Evolutionary conservation across 1,139 yeast species (phyloP).

Genomic region (Pichia sp.): DNA sequence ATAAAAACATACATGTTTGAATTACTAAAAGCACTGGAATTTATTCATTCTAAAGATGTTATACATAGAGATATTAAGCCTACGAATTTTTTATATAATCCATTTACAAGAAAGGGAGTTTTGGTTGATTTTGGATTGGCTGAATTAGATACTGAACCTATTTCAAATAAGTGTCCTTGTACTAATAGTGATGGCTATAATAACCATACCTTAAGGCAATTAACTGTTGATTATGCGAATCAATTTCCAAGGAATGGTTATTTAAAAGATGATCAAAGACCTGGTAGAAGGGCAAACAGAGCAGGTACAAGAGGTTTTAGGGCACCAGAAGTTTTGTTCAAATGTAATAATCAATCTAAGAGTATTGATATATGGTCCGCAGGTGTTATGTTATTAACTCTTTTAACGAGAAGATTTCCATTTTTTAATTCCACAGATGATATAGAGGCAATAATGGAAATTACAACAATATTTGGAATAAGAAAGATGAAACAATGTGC

Average conservation of each 20-base stretch:
- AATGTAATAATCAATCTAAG: conserved; percentile 78
- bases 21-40: conserved; percentile 66
- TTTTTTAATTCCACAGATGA: conserved; percentile 89
- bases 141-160: conserved; percentile 35
- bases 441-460: conserved; percentile 81
- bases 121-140: conserved; percentile 92
- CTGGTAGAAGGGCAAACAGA: conserved; percentile 89
- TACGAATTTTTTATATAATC: conserved; percentile 78
- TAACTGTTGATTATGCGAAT: conserved; percentile 8
- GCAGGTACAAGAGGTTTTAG: conserved; percentile 98
- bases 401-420: conserved; percentile 71
- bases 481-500: conserved; percentile 73
- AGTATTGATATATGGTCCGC: conserved; percentile 91
- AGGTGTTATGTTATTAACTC: conserved; percentile 75
- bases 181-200: conserved; percentile 23
- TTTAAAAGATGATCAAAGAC: conserved; percentile 75
- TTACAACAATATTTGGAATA: conserved; percentile 77
- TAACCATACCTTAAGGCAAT: conserved; percentile 13
- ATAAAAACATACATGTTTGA: conserved; percentile 78
- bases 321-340: conserved; percentile 89
- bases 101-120: conserved; percentile 70
- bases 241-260: conserved; percentile 50
- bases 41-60: conserved; percentile 68
- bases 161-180: conserved; percentile 26
- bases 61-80: conserved; percentile 91